Base-by-base conservation (phyloP, 2,329 filamentous ascomycete genomes). In the Pseudopithomyces maydicus region DNA sequence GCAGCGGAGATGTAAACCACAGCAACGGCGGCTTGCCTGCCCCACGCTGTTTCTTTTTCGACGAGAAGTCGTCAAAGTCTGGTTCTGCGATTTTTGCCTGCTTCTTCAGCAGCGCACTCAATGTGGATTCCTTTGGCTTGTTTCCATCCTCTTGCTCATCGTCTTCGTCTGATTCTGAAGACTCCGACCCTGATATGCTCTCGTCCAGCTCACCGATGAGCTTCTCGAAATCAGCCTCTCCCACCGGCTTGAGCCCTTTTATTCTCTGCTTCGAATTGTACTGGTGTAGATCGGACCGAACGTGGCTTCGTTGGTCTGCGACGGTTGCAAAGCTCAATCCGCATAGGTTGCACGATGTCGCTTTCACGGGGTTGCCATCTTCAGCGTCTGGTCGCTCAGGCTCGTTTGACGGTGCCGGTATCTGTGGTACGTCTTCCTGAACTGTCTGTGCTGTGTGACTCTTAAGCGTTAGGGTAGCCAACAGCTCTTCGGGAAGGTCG, bases 231-330 rank as follows among this genome's bases (percentile, higher is more conserved):
- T 97, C 92, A 7, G 72, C 75, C 71, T 99, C 95, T 1, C 86
- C 85, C 1, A 97, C 89, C 0, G 90, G 78, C 10, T 83, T 84
- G 56, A 83, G 82, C 0, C 91, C 91, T 45, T 91, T 87, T 55
- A 97, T 79, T 79, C 91, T 96, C 73, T 94, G 90, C 77, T 97
- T 98, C 59, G 98, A 79, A 73, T 99, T 99, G 79, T 97, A 99
- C 63, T 89, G 85, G 75, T 99, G 95, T 47, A 96, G 82, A 70
- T 99, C 95, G 10, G 94, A 97, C 68, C 91, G 90, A 56, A 91
- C 87, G 77, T 99, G 95, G 57, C 86, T 84, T 59, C 91, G 86
- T 73, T 98, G 94, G 59, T 98, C 94, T 58, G 87, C 82, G 7
- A 96, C 83, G 10, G 83, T 88, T 32, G 82, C 71, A 68, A 96